Conservation (phyloP, 371 early-diverging fungal genomes). For the Racocetra persica region DNA sequence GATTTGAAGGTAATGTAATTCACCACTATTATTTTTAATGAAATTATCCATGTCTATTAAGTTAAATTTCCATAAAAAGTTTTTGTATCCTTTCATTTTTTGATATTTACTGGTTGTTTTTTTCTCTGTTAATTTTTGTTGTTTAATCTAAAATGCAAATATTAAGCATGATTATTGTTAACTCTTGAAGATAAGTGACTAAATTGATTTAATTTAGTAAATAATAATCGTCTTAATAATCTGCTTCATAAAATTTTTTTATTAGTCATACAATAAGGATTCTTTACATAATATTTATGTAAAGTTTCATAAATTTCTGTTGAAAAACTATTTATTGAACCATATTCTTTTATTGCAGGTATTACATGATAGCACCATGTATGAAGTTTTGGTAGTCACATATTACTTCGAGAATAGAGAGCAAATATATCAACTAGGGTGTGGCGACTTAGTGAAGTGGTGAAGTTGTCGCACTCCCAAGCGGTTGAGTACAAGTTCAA, state of each 20-base stretch:
- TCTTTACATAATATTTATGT: not conserved
- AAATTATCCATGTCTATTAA: not conserved
- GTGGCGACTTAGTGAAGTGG: too few relatives aligned
- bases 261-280: not conserved
- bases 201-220: not conserved
- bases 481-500: too few relatives aligned
- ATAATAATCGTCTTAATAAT: not conserved
- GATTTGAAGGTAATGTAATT: not conserved
- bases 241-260: not conserved
- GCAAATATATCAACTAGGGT: not conserved
- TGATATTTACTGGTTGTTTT: not conserved
- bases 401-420: not conserved
- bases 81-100: not conserved
- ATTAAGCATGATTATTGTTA: not conserved
- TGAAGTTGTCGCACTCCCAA: too few relatives aligned
- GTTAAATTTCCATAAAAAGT: not conserved
- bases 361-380: not conserved
- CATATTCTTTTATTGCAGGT: not conserved
- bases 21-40: not conserved
- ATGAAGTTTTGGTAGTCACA: not conserved
- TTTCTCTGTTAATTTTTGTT: not conserved
- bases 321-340: not conserved
- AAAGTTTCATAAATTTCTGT: slow-evolving; percentile 4
- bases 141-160: not conserved
- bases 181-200: not conserved